These are phyloP conservation scores for Tuber indicum DNA, from an alignment of 495 filamentous ascomycete genomes.

Conservation along the genomic window DNA sequence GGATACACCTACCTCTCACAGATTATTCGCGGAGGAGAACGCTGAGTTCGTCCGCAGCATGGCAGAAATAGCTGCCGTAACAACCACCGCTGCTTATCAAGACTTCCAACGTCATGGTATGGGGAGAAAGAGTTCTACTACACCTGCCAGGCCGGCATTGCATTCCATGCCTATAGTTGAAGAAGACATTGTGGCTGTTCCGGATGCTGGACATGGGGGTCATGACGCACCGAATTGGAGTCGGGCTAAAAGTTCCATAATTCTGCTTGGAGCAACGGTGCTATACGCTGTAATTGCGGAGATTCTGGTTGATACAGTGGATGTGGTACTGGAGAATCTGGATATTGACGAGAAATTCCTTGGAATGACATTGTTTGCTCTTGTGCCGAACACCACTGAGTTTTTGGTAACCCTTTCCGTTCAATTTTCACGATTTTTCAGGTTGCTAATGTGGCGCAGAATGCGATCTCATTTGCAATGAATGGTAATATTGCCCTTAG, in stretches of 20 bases:
- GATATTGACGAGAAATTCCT: conserved; percentile 97
- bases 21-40: conserved; percentile 69
- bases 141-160: conserved; percentile 23
- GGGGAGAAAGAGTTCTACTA: conserved; percentile 19
- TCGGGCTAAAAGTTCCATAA: conserved; percentile 76
- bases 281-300: conserved; percentile 95
- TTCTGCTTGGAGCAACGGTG: conserved; percentile 82
- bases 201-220: conserved; percentile 57
- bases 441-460: conserved; percentile 53
- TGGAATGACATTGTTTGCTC: conserved; percentile 91
- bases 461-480: conserved; percentile 99
- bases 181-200: conserved; percentile 44
- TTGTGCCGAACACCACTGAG: conserved; percentile 97
- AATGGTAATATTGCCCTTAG: conserved; percentile 99
- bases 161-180: conserved; percentile 45
- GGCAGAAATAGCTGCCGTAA: conserved; percentile 85
- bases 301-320: conserved; percentile 92
- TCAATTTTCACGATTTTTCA: conserved; percentile 10
- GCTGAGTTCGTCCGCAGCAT: conserved; percentile 71
- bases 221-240: conserved; percentile 99
- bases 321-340: conserved; percentile 81
- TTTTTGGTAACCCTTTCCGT: conserved; percentile 64
- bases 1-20: conserved; percentile 51
- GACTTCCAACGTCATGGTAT: conserved; percentile 50
- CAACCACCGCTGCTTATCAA: conserved; percentile 77